Conservation (phyloP, 768 basidiomycete species). For the Trametes maxima region DNA sequence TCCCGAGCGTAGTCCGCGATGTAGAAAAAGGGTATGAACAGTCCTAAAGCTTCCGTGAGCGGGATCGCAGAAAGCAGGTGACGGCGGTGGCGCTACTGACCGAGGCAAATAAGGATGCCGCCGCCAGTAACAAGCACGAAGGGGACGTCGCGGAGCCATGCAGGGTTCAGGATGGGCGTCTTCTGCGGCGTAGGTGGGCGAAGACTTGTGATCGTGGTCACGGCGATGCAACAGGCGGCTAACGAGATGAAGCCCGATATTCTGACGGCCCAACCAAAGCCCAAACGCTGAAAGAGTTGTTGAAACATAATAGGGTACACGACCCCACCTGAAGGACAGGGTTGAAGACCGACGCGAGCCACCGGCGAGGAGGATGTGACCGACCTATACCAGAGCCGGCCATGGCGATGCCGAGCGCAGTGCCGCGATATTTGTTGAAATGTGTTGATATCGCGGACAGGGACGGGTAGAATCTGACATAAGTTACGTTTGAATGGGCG, state of each 20-base stretch:
- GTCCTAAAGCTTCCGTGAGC: conserved; percentile 43
- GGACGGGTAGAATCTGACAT: conserved; percentile 65
- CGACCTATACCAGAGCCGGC: conserved; percentile 67
- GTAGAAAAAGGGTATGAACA: conserved; percentile 75
- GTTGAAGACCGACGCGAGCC: neutral
- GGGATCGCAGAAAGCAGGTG: neutral
- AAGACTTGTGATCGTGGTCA: conserved; percentile 43
- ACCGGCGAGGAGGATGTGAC: neutral
- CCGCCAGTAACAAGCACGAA: conserved; percentile 58
- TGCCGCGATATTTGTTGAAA: conserved; percentile 64
- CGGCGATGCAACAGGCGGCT: conserved; percentile 44
- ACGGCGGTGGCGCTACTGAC: conserved; percentile 34
- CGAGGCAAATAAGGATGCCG: conserved; percentile 62
- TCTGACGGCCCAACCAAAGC: conserved; percentile 66
- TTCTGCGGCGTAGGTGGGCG: conserved; percentile 24
- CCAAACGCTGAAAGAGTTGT: conserved; percentile 53
- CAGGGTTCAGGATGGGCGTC: conserved; percentile 27
- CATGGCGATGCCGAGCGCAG: conserved; percentile 69
- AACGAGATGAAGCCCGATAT: conserved; percentile 55
- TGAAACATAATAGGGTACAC: conserved; percentile 67
- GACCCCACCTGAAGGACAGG: conserved; percentile 52
- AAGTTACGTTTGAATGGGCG: conserved; percentile 1
- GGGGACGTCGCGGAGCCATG: conserved; percentile 46
- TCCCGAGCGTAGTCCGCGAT: conserved; percentile 61
- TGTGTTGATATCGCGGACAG: conserved; percentile 66